These are phyloP conservation scores for Mycena chlorophos DNA, from an alignment of 768 basidiomycete genomes.

Conservation along the genomic window DNA sequence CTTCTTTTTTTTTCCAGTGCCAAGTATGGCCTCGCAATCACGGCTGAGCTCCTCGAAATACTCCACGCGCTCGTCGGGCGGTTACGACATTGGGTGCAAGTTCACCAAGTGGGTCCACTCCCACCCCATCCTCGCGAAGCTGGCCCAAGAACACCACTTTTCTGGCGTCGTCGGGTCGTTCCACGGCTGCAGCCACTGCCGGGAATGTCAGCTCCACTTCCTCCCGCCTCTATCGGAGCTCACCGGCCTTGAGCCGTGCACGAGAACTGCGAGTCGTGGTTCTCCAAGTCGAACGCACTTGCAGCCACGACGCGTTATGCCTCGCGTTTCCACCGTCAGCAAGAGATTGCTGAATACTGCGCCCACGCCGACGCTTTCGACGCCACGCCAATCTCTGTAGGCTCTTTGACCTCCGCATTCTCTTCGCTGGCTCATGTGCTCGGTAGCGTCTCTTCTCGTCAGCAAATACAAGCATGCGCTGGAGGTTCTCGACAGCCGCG, in stretches of 20 bases:
- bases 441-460: neutral
- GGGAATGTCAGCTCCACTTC: neutral
- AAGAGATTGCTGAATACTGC: constrained; percentile 1
- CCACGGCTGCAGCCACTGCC: neutral
- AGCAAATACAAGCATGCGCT: neutral
- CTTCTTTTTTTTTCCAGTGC: neutral
- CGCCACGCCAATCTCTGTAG: constrained; percentile 7
- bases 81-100: constrained; percentile 19
- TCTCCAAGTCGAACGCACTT: constrained; percentile 13
- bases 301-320: constrained; percentile 10
- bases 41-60: neutral
- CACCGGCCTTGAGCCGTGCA: constrained; percentile 11
- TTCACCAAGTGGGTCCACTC: constrained; percentile 6
- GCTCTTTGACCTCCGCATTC: neutral
- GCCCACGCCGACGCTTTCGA: constrained; percentile 1
- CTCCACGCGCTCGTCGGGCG: neutral
- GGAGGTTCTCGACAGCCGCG: neutral
- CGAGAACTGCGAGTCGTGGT: constrained; percentile 12
- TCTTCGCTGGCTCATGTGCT: neutral
- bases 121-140: neutral
- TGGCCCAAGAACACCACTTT: neutral
- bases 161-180: neutral
- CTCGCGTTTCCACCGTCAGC: constrained; percentile 9
- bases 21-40: constrained; percentile 14
- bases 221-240: neutral